Base-by-base conservation (phyloP, 2,329 filamentous ascomycete genomes). In the Hyphodiscus sp. region DNA sequence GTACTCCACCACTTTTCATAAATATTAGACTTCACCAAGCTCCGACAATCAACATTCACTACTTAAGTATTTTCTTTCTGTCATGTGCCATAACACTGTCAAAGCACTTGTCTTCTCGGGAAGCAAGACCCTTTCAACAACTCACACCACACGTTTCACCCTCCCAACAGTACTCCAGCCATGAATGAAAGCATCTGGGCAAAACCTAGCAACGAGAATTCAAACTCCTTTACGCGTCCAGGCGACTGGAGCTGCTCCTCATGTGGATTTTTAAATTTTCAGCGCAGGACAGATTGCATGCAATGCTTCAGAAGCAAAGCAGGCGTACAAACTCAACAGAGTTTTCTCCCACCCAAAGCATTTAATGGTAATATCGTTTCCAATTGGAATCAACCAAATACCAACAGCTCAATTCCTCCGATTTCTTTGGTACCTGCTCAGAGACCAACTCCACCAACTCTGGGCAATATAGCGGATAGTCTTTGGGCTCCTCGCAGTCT, bases 271-370 rank as follows among this genome's bases (percentile, higher is more conserved):
- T 54, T 52, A 44, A 62, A 62, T 44, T 62, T 55, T 15, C 51
- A 51, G n/a, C 56, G 49, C 41, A 50, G 58, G 18, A 45, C 41
- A 16, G 29, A 48, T 30, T 62, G 58, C 43, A 57, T 57, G 30
- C 53, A 51, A 44, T 62, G 58, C 42, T 55, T 44, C 13, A 23
- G 26, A 69, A 86, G 85, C 55, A 82, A 11, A 23, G 11, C 86
- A 26, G 85, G 82, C n/a, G 85, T 85, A 30, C 80, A 20, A 8
- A 23, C 33, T 38, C 33, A 38, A 38, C 33, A 38, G 33, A 38
- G 16, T n/a, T 15, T 38, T 4, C 11, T 38, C 11, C 5, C 33
- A 10, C 16, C n/a, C 18, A 41, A 45, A 48, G 51, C 19, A n/a
- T 15, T 20, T 26, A 49, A 45, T 52, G 45, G 38, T 18, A 49